Evolutionary conservation across 108 stramenopile species (phyloP).

Genomic region (Aureococcus anophagefferens): DNA sequence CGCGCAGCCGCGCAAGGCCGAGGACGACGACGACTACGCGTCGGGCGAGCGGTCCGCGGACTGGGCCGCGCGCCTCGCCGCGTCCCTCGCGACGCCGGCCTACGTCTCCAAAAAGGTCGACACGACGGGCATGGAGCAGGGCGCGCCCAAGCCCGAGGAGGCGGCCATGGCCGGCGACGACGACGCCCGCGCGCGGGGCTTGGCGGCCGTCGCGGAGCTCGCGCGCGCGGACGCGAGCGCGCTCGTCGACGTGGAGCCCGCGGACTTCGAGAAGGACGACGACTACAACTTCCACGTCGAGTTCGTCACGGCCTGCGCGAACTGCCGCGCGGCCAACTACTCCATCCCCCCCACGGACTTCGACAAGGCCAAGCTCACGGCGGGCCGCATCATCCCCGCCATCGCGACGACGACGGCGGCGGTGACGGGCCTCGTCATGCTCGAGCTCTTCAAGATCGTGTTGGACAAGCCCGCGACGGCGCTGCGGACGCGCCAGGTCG

Average conservation of each 20-base stretch:
- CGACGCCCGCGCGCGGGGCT: conserved; percentile 38
- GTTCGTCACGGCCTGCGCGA: conserved; percentile 89
- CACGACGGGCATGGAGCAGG: conserved; percentile 93
- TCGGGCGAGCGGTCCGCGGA: conserved; percentile 23
- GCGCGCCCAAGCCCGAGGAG: conserved; percentile 47
- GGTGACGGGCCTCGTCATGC: conserved; percentile 89
- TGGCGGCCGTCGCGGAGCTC: conserved; percentile 46
- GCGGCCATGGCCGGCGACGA: not conserved
- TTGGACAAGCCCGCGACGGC: conserved; percentile 43
- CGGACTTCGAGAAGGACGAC: conserved; percentile 97
- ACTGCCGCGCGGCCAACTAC: conserved; percentile 90
- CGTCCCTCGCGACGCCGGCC: conserved; percentile 75
- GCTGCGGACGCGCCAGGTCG: conserved; percentile 58
- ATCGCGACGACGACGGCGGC: conserved; percentile 97
- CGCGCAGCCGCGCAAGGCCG: conserved; percentile 29
- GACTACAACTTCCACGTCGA: conserved; percentile 79
- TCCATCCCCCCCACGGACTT: conserved; percentile 90
- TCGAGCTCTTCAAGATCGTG: conserved; percentile 88
- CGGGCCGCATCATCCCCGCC: conserved; percentile 96
- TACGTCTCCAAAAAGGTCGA: conserved; percentile 81
- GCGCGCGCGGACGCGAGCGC: conserved; percentile 67
- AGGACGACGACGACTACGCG: conserved; percentile 6
- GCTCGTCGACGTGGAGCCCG: conserved; percentile 71
- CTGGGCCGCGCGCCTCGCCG: conserved; percentile 55
- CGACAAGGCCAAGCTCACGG: conserved; percentile 88